phyloP scores from a whole-genome alignment of 129 eudicot genomes.

The Dittrichia graveolens region DNA sequence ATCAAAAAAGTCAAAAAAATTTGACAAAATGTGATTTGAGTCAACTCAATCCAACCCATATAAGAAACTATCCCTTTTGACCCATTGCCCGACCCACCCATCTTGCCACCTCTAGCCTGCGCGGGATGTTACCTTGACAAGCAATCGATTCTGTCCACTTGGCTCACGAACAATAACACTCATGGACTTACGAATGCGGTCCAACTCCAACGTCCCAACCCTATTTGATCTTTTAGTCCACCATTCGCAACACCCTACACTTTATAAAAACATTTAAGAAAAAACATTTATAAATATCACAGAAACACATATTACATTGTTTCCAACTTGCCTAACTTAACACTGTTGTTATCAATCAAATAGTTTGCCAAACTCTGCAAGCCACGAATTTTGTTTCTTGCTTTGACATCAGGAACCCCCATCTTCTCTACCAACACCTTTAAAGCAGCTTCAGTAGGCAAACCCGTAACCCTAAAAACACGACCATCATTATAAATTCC shows the following conservation, averaged over 20 bases:
- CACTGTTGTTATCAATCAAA: slow-evolving; percentile 48
- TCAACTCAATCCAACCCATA: background rate
- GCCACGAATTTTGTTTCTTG: slow-evolving; percentile 48
- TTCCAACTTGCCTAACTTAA: slow-evolving; percentile 48
- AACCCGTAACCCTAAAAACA: slow-evolving; percentile 57
- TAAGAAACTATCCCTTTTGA: background rate
- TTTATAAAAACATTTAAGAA: background rate
- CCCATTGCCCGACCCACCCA: background rate
- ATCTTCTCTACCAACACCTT: slow-evolving; percentile 86
- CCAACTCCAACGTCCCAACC: slow-evolving; percentile 85
- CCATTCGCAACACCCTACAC: slow-evolving; percentile 65
- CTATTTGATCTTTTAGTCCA: slow-evolving; percentile 75
- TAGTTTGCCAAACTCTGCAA: slow-evolving; percentile 48
- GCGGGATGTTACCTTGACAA: slow-evolving; percentile 63
- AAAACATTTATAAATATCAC: background rate
- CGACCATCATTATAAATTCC: slow-evolving; percentile 61
- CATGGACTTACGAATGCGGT: slow-evolving; percentile 88
- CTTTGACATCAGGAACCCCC: slow-evolving; percentile 72
- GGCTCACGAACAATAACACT: slow-evolving; percentile 71
- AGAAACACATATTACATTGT: background rate
- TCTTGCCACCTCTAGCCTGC: background rate
- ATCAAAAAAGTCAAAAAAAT: no score
- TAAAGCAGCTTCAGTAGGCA: slow-evolving; percentile 94
- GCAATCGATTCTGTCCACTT: slow-evolving; percentile 63
- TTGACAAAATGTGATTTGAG: background rate